phyloP scores from a whole-genome alignment of 805 yeast species.

The Saccharomyces mikatae region DNA sequence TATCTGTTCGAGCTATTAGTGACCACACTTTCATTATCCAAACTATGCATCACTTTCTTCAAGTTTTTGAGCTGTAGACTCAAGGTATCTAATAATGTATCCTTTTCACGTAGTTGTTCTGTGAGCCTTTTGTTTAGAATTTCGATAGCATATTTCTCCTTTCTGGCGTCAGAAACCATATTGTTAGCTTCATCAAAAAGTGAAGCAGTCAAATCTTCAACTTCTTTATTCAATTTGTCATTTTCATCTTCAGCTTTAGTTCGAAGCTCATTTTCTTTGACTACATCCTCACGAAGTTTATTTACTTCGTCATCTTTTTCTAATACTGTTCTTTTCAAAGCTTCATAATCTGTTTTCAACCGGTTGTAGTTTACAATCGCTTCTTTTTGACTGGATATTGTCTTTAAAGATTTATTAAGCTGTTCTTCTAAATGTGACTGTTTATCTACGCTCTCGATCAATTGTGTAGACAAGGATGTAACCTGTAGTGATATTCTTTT shows the following conservation, averaged over 20 bases:
- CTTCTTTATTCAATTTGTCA: slow-evolving; percentile 56
- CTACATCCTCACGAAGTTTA: slow-evolving; percentile 25
- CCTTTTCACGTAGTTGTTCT: slow-evolving; percentile 57
- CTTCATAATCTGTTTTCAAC: slow-evolving; percentile 29
- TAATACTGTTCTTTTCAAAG: slow-evolving; percentile 25
- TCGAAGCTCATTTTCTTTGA: slow-evolving; percentile 31
- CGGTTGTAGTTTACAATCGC: slow-evolving; percentile 22
- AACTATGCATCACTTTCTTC: slow-evolving; percentile 48
- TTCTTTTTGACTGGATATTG: slow-evolving; percentile 20
- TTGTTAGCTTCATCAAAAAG: slow-evolving; percentile 76
- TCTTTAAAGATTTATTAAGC: slow-evolving; percentile 35
- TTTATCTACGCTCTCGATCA: slow-evolving; percentile 52
- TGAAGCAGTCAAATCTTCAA: slow-evolving; percentile 71
- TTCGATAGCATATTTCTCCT: slow-evolving; percentile 53
- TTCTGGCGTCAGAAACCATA: slow-evolving; percentile 74
- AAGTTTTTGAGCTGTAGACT: slow-evolving; percentile 61
- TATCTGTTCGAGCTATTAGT: slow-evolving; percentile 7
- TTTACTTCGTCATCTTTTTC: slow-evolving; percentile 24
- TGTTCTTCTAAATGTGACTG: slow-evolving; percentile 49
- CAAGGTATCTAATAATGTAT: slow-evolving; percentile 53
- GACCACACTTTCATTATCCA: slow-evolving; percentile 30
- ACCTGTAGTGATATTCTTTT: slow-evolving; percentile 47
- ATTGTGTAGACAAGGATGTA: slow-evolving; percentile 47
- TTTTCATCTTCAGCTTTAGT: slow-evolving; percentile 51
- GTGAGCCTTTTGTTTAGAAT: slow-evolving; percentile 49